Conservation (phyloP, 768 basidiomycete genomes). For the Crucibulum laeve region DNA sequence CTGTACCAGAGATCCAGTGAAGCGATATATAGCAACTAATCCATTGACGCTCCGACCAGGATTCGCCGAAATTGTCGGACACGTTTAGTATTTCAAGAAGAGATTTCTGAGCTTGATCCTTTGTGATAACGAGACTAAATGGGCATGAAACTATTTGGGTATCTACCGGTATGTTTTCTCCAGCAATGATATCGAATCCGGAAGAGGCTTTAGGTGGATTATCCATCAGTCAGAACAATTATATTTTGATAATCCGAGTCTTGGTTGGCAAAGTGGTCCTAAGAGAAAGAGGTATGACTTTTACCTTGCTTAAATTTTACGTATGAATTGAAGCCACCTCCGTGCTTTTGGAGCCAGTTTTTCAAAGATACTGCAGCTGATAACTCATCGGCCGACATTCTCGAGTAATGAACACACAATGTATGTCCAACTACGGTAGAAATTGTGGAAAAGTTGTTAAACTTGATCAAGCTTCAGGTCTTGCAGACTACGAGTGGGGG, state of each 20-base stretch:
- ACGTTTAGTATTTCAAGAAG: conserved; percentile 34
- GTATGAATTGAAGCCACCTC: conserved; percentile 47
- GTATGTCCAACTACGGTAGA: neutral
- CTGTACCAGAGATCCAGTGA: conserved; percentile 52
- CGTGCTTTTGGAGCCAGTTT: conserved; percentile 44
- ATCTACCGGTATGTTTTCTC: conserved; percentile 41
- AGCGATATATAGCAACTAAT: conserved; percentile 64
- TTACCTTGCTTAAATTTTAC: conserved; percentile 45
- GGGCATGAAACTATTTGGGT: conserved; percentile 63
- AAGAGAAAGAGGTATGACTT: conserved; percentile 3
- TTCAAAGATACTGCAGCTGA: conserved; percentile 24
- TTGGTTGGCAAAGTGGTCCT: neutral
- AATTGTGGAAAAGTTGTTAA: no score
- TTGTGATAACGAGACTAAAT: conserved; percentile 59
- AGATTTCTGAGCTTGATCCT: conserved; percentile 37
- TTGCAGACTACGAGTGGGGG: no score
- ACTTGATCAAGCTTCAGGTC: no score
- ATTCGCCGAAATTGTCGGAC: conserved; percentile 9
- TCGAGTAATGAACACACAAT: conserved; percentile 1
- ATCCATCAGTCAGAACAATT: conserved; percentile 2
- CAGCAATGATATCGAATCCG: conserved; percentile 51
- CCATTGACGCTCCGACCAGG: conserved; percentile 66
- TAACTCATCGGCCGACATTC: conserved; percentile 15
- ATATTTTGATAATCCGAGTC: no score
- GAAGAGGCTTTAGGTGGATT: conserved; percentile 21